Evolutionary conservation across 169 alveolate genomes (phyloP).

Genomic region (Cyclospora cayetanensis): DNA sequence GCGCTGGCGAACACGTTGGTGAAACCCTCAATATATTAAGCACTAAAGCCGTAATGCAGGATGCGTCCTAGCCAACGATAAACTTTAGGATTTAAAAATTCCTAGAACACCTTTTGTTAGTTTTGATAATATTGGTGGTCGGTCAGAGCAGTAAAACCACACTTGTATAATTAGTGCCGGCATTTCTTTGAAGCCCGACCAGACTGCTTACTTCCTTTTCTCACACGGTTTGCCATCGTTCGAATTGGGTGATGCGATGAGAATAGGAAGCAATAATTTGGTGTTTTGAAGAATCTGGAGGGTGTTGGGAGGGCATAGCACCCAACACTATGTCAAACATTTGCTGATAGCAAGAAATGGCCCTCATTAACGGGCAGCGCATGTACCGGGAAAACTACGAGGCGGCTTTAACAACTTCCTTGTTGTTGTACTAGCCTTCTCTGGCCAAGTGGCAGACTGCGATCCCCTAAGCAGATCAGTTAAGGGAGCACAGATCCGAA

Average conservation of each 20-base stretch:
- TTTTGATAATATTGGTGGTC: no score
- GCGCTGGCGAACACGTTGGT: neutral
- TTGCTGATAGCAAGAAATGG: neutral
- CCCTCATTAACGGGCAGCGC: neutral
- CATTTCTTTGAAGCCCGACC: no score
- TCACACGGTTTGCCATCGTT: no score
- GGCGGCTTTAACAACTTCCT: neutral
- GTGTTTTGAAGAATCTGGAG: no score
- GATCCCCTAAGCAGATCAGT: neutral
- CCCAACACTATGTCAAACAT: no score
- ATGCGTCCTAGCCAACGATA: neutral
- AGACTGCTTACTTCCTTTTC: no score
- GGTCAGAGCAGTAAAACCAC: no score
- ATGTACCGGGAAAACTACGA: neutral
- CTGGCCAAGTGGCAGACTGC: neutral
- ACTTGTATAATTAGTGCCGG: no score
- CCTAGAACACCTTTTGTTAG: neutral
- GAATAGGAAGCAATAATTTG: no score
- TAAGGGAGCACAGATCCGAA: neutral
- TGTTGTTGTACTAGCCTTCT: neutral
- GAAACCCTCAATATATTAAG: neutral
- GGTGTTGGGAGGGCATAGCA: no score
- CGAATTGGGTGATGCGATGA: no score
- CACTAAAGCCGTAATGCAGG: neutral
- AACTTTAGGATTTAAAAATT: neutral